Evolutionary conservation across 306 rosid species (phyloP), one percentile per base, ranked within the genome.

Genomic region (Pyrus communis): DNA sequence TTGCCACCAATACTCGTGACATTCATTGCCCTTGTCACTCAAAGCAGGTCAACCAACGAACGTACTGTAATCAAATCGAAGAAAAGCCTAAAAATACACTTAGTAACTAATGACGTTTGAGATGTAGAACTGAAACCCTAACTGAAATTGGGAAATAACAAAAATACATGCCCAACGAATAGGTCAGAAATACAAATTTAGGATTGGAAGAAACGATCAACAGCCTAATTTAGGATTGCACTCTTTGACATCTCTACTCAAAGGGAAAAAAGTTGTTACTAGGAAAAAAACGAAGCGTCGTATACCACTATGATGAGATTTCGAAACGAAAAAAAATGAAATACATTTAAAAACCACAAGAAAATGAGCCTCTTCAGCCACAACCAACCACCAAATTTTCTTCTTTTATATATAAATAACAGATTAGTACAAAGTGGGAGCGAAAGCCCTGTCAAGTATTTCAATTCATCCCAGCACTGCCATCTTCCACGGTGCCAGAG

Each of bases 331-430:
- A 57, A 67, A 75, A 76, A 27, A 73, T 77, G 77, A 80, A 81
- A 87, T 84, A 86, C 90, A 91, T 69, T 72, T 79, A 78, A 81
- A 82, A 82, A 82, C 81, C 86, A 86, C 81, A 81, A 52, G 22
- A 19, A 73, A 87, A 80, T 82, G 85, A 83, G 87, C 90, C 89
- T 86, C 89, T 52, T 78, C 87, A 84, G 87, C 88, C 91, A 85
- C 90, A 84, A 84, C 88, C 91, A 84, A 83, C 93, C 89, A 84
- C 86, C 86, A 89, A 80, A 87, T 84, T 85, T 89, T 75, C 91
- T 64, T 77, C 55, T 49, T 64, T 78, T 83, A 88, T 87, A 88
- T 86, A 89, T 87, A 84, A 79, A 83, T 82, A 82, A 81, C 84
- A 92, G 81, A 90, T 82, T 78, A 81, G 90, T 87, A 90, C 91